Evolutionary conservation across 1,284 basidiomycete species (phyloP).

Genomic region (Apiotrichum gracile): DNA sequence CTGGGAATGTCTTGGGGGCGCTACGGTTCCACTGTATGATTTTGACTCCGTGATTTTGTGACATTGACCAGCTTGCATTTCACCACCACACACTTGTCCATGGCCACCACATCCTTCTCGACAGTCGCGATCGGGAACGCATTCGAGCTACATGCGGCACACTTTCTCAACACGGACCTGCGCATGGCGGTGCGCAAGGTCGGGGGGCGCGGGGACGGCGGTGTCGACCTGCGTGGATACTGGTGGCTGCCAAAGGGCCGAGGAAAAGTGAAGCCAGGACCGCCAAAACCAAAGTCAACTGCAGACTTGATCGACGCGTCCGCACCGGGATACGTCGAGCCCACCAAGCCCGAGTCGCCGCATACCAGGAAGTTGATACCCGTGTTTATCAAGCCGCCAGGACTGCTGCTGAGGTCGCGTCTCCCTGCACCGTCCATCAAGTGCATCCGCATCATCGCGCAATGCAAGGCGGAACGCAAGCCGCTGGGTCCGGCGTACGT

Average conservation of each 20-base stretch:
- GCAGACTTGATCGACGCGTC: not conserved
- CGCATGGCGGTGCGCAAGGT: constrained; percentile 69
- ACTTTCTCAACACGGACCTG: constrained; percentile 58
- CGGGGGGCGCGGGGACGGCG: constrained; percentile 76
- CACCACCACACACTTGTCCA: no score
- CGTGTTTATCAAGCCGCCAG: not conserved
- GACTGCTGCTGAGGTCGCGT: not conserved
- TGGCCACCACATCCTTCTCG: not conserved
- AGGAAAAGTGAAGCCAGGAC: no score
- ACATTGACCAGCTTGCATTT: no score
- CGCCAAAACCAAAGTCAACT: not conserved
- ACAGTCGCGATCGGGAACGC: constrained; percentile 33
- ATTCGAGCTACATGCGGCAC: constrained; percentile 67
- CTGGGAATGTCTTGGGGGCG: no score
- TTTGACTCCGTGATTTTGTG: no score
- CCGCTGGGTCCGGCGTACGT: constrained; percentile 70
- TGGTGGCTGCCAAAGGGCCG: constrained; percentile 66
- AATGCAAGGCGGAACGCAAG: constrained; percentile 84
- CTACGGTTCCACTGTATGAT: no score
- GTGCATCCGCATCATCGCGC: constrained; percentile 69
- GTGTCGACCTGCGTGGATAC: constrained; percentile 84
- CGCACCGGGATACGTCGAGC: not conserved
- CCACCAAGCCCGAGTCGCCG: no score
- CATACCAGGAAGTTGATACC: no score
- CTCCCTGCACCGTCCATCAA: constrained; percentile 6